phyloP scores from a whole-genome alignment of 2,329 filamentous ascomycete species.

The Pestalotiopsis sp. region DNA sequence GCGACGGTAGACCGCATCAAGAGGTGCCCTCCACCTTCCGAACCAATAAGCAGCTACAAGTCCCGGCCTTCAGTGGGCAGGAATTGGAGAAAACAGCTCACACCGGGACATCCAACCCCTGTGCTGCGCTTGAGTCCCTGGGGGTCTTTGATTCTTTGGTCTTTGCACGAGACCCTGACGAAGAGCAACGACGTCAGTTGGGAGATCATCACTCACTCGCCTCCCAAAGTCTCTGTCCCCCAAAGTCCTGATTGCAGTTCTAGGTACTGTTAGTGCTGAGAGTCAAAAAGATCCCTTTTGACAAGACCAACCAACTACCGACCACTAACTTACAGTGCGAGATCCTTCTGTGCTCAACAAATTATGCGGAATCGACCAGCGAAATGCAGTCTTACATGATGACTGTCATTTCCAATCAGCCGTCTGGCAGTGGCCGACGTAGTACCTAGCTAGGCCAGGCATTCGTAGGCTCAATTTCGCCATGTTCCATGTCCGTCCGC shows the following conservation, averaged over 20 bases:
- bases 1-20: background rate
- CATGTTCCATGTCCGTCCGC: background rate
- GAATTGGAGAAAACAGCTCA: slow-evolving; percentile 10
- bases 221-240: background rate
- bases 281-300: background rate
- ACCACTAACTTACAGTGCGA: background rate
- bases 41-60: background rate
- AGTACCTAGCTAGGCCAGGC: background rate
- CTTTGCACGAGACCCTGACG: slow-evolving; percentile 8
- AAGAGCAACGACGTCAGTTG: slow-evolving; percentile 8
- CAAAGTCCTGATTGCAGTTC: background rate
- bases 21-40: slow-evolving; percentile 3
- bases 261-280: slow-evolving; percentile 2
- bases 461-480: background rate
- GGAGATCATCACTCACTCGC: background rate
- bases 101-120: background rate
- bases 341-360: background rate
- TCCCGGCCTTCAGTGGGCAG: background rate
- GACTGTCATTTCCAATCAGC: background rate
- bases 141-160: background rate
- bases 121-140: background rate
- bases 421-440: too few species aligned
- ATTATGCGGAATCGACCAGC: background rate
- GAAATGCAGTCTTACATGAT: background rate
- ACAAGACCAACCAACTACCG: background rate